Evolutionary conservation across 257 asterid genomes (phyloP).

Genomic region (Solanum pinnatisectum): DNA sequence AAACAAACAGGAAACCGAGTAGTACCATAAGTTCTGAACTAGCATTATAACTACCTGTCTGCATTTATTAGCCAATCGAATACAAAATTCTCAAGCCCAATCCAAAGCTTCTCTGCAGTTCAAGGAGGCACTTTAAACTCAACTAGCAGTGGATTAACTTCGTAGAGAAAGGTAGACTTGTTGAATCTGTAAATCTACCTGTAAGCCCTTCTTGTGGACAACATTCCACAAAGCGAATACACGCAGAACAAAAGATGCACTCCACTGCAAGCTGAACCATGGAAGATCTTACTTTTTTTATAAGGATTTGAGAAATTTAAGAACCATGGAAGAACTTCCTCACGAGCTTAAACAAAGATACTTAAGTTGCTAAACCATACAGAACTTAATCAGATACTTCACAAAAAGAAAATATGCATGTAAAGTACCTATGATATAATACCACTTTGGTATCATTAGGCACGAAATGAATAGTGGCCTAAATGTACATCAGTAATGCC

Average conservation of each 20-base stretch:
- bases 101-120: constrained; percentile 87
- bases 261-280: constrained; percentile 89
- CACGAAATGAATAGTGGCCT: not conserved
- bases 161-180: not conserved
- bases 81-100: constrained; percentile 96
- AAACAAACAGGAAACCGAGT: not conserved
- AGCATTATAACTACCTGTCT: constrained; percentile 61
- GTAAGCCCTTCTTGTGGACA: constrained; percentile 99
- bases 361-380: not conserved
- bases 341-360: not conserved
- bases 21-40: constrained; percentile 5
- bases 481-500: not conserved
- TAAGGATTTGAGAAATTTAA: not conserved
- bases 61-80: constrained; percentile 98
- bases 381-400: not conserved
- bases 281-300: not conserved
- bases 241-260: constrained; percentile 98
- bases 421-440: not conserved
- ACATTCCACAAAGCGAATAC: constrained; percentile 98
- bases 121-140: constrained; percentile 12
- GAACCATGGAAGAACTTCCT: not conserved
- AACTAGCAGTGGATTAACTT: not conserved
- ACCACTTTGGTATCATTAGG: not conserved
- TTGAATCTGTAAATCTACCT: constrained; percentile 40
- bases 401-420: not conserved